Conservation (phyloP, 129 eudicot genomes). For the Saposhnikovia divaricata region DNA sequence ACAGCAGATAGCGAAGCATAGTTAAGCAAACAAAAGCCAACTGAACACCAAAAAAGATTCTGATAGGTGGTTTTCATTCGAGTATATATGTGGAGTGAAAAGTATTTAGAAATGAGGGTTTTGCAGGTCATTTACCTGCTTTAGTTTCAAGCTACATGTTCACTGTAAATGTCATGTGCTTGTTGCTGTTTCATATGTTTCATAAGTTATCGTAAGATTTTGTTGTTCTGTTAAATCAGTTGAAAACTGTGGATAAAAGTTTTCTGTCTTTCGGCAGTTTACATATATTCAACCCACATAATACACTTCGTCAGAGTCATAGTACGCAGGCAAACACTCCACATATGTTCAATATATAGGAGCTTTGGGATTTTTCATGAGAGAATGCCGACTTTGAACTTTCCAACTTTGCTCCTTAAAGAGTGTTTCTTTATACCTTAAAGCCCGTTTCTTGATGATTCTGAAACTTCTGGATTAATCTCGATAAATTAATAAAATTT, state of each 20-base stretch:
- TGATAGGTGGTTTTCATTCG: conserved; percentile 7
- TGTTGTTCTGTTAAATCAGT: neutral
- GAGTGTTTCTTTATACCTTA: too few species aligned
- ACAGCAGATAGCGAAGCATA: conserved; percentile 6
- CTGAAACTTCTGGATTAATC: too few species aligned
- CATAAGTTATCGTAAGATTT: conserved; percentile 5
- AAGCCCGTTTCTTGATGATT: too few species aligned
- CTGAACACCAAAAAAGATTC: conserved; percentile 7
- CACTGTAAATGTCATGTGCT: neutral
- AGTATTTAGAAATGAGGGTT: conserved; percentile 9
- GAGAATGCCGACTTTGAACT: too few species aligned
- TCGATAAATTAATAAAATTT: too few species aligned
- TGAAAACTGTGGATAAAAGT: neutral
- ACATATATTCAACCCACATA: too few species aligned
- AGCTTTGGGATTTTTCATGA: too few species aligned
- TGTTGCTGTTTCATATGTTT: neutral
- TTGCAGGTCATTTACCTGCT: neutral
- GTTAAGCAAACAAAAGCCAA: conserved; percentile 7
- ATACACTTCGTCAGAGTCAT: too few species aligned
- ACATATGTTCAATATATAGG: too few species aligned
- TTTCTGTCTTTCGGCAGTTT: neutral
- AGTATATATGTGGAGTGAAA: conserved; percentile 5
- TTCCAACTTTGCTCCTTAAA: too few species aligned
- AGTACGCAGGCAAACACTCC: too few species aligned
- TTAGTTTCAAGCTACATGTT: neutral